A percentile compares a stretch with the other conserved stretches of the same genome.
These are phyloP conservation scores for Lasiosphaeria ovina DNA, from an alignment of 495 filamentous ascomycete species.

Conservation along the genomic window DNA sequence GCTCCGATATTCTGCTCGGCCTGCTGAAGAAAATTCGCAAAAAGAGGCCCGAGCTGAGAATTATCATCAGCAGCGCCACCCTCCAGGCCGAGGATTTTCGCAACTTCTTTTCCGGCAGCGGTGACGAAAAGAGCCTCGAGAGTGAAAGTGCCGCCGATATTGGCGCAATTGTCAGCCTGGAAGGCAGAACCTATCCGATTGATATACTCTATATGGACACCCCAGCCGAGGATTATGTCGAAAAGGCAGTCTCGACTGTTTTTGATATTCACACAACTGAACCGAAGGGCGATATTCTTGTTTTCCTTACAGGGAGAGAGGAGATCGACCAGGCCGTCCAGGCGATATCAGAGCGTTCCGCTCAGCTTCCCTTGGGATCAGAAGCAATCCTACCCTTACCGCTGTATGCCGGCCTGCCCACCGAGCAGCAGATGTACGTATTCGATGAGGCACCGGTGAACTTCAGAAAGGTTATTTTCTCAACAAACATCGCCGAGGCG, in stretches of 20 bases:
- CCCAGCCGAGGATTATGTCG: slow-evolving; percentile 84
- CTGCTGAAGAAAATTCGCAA: slow-evolving; percentile 92
- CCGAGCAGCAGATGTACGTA: slow-evolving; percentile 87
- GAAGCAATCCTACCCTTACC: slow-evolving; percentile 73
- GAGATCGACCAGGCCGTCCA: slow-evolving; percentile 86
- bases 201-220: slow-evolving; percentile 81
- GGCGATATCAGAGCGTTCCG: slow-evolving; percentile 72
- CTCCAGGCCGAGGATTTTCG: slow-evolving; percentile 88
- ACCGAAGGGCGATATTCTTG: slow-evolving; percentile 81
- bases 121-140: slow-evolving; percentile 43
- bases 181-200: slow-evolving; percentile 90
- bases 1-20: slow-evolving; percentile 89
- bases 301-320: slow-evolving; percentile 91
- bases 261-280: slow-evolving; percentile 93
- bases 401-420: slow-evolving; percentile 84
- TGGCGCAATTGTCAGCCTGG: slow-evolving; percentile 80
- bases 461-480: slow-evolving; percentile 86
- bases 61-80: slow-evolving; percentile 93
- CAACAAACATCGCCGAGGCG: slow-evolving; percentile 95
- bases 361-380: slow-evolving; percentile 68
- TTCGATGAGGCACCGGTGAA: slow-evolving; percentile 86
- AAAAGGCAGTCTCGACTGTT: slow-evolving; percentile 80
- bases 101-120: slow-evolving; percentile 66
- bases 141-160: slow-evolving; percentile 39
- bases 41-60: slow-evolving; percentile 76